Conservation (phyloP, 2,329 filamentous ascomycete species). For the Arthrocladium fulminans region DNA sequence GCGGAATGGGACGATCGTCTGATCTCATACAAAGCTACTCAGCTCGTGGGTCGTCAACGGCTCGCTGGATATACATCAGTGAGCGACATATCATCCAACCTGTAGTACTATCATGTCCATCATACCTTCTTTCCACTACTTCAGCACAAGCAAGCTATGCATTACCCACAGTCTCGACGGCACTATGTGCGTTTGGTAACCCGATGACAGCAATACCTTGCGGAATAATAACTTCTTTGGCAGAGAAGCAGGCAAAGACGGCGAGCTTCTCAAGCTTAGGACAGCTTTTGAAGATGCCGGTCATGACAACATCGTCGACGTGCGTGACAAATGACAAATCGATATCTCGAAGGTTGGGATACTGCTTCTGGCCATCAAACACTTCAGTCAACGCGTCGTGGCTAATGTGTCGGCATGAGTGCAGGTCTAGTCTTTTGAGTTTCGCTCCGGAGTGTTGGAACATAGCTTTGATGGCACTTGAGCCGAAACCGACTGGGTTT, state of each 20-base stretch:
- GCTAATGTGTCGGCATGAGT: conserved; percentile 74
- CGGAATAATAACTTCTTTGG: conserved; percentile 49
- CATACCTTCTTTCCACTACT: neutral
- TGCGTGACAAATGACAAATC: conserved; percentile 61
- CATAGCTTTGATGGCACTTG: conserved; percentile 64
- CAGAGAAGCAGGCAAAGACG: conserved; percentile 55
- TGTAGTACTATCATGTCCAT: neutral
- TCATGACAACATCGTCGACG: conserved; percentile 38
- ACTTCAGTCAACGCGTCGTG: conserved; percentile 62
- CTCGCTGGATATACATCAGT: too few species aligned
- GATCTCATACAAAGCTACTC: neutral
- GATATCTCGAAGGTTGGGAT: conserved; percentile 60
- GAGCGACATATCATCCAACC: too few species aligned
- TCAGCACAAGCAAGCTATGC: neutral
- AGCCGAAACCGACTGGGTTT: conserved; percentile 60
- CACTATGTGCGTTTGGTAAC: conserved; percentile 49
- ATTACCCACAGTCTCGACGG: conserved; percentile 31
- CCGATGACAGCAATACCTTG: conserved; percentile 52
- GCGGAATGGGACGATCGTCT: neutral
- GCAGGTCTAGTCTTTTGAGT: conserved; percentile 63
- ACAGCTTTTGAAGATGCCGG: conserved; percentile 38
- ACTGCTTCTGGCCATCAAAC: conserved; percentile 56
- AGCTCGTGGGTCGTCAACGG: too few species aligned
- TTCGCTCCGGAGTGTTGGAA: conserved; percentile 71
- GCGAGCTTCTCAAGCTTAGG: conserved; percentile 46